Conservation (phyloP, 768 basidiomycete genomes). For the Harrya chromipes region DNA sequence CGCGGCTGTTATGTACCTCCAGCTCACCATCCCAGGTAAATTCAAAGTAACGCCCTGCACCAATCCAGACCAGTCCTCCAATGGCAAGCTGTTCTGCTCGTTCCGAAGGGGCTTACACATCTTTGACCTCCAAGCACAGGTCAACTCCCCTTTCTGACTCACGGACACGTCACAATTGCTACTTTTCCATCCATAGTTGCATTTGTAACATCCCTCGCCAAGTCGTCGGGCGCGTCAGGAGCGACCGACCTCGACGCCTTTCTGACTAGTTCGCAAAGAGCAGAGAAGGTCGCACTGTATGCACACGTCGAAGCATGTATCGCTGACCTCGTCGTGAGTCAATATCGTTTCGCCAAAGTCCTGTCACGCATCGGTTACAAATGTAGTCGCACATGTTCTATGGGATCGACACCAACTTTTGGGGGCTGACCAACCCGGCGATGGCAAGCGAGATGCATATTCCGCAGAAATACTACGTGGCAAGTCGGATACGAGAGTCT, state of each 20-base stretch:
- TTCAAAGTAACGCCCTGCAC: slow-evolving; percentile 60
- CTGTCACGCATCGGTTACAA: slow-evolving; percentile 5
- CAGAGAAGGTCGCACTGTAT: slow-evolving; percentile 58
- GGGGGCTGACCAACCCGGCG: slow-evolving; percentile 48
- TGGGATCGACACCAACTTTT: slow-evolving; percentile 62
- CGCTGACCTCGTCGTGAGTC: slow-evolving; percentile 68
- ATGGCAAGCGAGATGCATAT: slow-evolving; percentile 57
- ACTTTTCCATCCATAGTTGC: slow-evolving; percentile 60
- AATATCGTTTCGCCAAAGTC: neutral
- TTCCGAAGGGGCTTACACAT: neutral
- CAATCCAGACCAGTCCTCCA: slow-evolving; percentile 71
- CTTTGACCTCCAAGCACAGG: slow-evolving; percentile 40
- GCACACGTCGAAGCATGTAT: slow-evolving; percentile 64
- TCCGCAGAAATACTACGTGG: slow-evolving; percentile 75
- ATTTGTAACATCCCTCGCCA: slow-evolving; percentile 55
- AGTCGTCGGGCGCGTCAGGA: slow-evolving; percentile 27
- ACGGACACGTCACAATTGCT: slow-evolving; percentile 49
- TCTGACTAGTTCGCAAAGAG: slow-evolving; percentile 45
- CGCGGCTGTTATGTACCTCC: slow-evolving; percentile 64
- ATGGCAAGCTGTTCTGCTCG: slow-evolving; percentile 45
- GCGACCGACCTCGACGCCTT: slow-evolving; percentile 46
- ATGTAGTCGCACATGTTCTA: slow-evolving; percentile 62
- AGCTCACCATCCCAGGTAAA: slow-evolving; percentile 64
- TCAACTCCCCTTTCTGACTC: slow-evolving; percentile 66
- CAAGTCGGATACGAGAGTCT: slow-evolving; percentile 54